These are phyloP conservation scores for Trichoderma orchidacearum DNA, from an alignment of 495 filamentous ascomycete genomes.

Conservation along the genomic window DNA sequence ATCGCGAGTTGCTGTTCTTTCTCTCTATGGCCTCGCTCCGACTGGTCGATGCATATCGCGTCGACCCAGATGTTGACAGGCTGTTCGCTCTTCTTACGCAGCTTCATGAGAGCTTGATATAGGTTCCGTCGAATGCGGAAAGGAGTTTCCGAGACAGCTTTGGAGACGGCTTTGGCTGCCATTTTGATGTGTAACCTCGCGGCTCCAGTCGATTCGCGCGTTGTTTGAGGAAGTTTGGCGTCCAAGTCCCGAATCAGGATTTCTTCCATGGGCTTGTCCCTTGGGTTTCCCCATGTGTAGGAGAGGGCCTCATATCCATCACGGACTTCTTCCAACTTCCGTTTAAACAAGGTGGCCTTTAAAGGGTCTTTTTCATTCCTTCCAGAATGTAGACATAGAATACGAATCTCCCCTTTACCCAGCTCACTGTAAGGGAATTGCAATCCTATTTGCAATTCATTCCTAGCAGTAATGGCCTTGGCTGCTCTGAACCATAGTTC, in stretches of 20 bases:
- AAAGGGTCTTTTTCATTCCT: background rate
- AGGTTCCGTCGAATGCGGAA: background rate
- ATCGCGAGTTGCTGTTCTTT: slow-evolving; percentile 5
- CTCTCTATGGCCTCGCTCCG: slow-evolving; percentile 1
- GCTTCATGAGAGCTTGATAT: background rate
- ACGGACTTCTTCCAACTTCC: background rate
- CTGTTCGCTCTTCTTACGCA: background rate
- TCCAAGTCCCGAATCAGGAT: background rate
- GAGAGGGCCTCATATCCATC: background rate
- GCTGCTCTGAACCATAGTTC: background rate
- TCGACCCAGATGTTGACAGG: slow-evolving; percentile 5
- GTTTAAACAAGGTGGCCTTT: background rate
- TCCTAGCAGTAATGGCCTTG: background rate
- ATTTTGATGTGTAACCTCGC: background rate
- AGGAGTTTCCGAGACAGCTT: background rate
- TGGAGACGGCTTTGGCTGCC: background rate
- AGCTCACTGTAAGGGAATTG: background rate
- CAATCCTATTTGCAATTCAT: background rate
- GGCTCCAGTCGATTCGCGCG: no score
- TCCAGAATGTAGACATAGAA: background rate
- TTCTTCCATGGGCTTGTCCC: background rate
- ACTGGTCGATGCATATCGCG: slow-evolving; percentile 7
- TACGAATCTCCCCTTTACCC: background rate
- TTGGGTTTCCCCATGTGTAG: background rate
- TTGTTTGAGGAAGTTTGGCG: background rate